Conservation (phyloP, 2,329 filamentous ascomycete genomes). For the Helotiales sp. region DNA sequence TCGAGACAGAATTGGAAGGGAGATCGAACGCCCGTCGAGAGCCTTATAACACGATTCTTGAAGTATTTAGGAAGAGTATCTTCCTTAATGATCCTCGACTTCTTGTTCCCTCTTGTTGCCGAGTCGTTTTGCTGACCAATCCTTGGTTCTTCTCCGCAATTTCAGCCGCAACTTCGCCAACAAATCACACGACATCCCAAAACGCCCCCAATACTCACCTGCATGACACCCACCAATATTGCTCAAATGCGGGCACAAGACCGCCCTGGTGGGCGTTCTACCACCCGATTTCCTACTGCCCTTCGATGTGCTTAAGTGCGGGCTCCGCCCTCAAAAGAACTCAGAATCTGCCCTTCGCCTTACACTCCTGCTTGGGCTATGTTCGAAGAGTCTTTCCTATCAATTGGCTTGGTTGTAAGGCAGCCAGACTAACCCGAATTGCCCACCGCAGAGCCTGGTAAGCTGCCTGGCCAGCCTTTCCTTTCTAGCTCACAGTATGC, state of each 20-base stretch:
- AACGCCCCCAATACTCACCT: background rate
- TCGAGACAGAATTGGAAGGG: background rate
- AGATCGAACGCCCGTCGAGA: background rate
- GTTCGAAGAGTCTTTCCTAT: background rate
- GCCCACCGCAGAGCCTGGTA: background rate
- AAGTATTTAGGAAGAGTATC: background rate
- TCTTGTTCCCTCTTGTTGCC: background rate
- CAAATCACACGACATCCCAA: background rate
- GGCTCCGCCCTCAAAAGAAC: background rate
- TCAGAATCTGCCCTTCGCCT: background rate
- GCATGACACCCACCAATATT: background rate
- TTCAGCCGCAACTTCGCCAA: background rate
- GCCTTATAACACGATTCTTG: background rate
- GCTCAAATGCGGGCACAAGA: background rate
- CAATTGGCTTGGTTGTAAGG: background rate
- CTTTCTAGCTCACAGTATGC: background rate
- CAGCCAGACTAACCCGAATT: background rate
- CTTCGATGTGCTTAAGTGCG: background rate
- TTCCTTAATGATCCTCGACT: background rate
- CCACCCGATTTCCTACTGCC: background rate
- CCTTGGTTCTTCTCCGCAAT: background rate
- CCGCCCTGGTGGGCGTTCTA: background rate
- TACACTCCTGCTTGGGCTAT: background rate
- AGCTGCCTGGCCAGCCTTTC: background rate
- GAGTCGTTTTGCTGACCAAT: background rate